These are phyloP conservation scores for Butyriboletus loyo DNA, from an alignment of 768 basidiomycete genomes.

Conservation along the genomic window DNA sequence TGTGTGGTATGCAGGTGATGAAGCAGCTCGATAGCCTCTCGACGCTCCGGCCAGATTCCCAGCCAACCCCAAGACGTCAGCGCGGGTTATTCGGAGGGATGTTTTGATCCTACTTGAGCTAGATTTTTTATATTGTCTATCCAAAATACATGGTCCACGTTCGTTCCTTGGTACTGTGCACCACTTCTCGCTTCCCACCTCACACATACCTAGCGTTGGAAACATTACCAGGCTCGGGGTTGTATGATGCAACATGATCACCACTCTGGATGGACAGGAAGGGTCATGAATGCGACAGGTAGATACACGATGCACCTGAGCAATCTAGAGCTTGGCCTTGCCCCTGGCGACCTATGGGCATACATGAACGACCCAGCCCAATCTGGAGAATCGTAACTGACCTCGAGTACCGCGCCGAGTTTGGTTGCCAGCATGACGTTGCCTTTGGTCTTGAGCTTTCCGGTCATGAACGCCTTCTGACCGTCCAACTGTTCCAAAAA, in stretches of 20 bases:
- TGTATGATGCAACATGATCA: slow-evolving; percentile 19
- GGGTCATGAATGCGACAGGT: background rate
- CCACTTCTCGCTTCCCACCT: background rate
- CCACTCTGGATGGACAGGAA: slow-evolving; percentile 11
- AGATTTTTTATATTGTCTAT: background rate
- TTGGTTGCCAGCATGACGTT: slow-evolving; percentile 96
- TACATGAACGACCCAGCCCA: too few relatives aligned
- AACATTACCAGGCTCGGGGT: background rate
- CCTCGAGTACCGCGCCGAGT: slow-evolving; percentile 80
- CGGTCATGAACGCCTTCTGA: slow-evolving; percentile 96
- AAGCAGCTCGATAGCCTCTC: slow-evolving; percentile 91
- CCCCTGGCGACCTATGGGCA: slow-evolving; percentile 29
- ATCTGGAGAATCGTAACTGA: slow-evolving; percentile 24
- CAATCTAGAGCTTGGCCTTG: slow-evolving; percentile 42
- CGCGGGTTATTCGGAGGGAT: slow-evolving; percentile 78
- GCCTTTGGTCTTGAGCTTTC: slow-evolving; percentile 87
- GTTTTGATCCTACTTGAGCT: slow-evolving; percentile 47
- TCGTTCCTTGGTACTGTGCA: slow-evolving; percentile 5
- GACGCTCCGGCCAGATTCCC: slow-evolving; percentile 79
- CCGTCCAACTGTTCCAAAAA: slow-evolving; percentile 60
- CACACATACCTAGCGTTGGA: background rate
- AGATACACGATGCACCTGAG: background rate
- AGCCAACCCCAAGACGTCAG: slow-evolving; percentile 68
- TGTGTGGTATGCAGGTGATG: slow-evolving; percentile 65
- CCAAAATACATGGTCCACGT: slow-evolving; percentile 2